phyloP scores from a whole-genome alignment of 2,329 filamentous ascomycete species.

The Calonectria hawksworthii region DNA sequence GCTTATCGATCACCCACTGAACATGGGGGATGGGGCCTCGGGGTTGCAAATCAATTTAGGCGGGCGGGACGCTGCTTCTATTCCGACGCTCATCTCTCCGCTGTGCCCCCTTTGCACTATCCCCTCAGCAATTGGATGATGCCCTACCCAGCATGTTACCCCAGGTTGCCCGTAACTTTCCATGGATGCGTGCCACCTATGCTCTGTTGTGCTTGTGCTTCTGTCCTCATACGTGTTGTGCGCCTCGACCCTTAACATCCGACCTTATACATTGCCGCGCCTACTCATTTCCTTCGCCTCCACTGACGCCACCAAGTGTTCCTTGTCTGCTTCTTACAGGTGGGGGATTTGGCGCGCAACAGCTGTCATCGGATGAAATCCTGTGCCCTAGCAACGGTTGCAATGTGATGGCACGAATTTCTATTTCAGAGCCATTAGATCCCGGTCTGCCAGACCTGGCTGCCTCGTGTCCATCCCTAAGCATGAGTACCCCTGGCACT shows the following conservation, averaged over 20 bases:
- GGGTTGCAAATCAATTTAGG: constrained; percentile 25
- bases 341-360: constrained; percentile 25
- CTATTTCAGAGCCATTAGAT: constrained; percentile 26
- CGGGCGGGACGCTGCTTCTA: constrained; percentile 3
- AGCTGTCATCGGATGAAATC: constrained; percentile 14
- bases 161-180: constrained; percentile 28
- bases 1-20: constrained; percentile 31
- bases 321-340: constrained; percentile 12
- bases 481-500: constrained; percentile 21
- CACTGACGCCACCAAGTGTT: constrained; percentile 2
- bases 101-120: neutral
- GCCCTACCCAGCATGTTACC: constrained; percentile 29
- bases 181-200: constrained; percentile 16
- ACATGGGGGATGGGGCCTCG: constrained; percentile 13
- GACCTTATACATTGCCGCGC: constrained; percentile 24
- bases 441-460: constrained; percentile 24
- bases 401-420: constrained; percentile 23
- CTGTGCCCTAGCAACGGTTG: constrained; percentile 23
- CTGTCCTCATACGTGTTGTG: constrained; percentile 26
- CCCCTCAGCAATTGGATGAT: constrained; percentile 15
- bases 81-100: neutral
- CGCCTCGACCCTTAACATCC: constrained; percentile 16
- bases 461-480: constrained; percentile 27
- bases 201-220: constrained; percentile 34
- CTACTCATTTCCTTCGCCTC: constrained; percentile 18